Evolutionary conservation across 2,329 filamentous ascomycete species (phyloP), one percentile per base, ranked within the genome.

Genomic region (Claviceps pazoutovae): DNA sequence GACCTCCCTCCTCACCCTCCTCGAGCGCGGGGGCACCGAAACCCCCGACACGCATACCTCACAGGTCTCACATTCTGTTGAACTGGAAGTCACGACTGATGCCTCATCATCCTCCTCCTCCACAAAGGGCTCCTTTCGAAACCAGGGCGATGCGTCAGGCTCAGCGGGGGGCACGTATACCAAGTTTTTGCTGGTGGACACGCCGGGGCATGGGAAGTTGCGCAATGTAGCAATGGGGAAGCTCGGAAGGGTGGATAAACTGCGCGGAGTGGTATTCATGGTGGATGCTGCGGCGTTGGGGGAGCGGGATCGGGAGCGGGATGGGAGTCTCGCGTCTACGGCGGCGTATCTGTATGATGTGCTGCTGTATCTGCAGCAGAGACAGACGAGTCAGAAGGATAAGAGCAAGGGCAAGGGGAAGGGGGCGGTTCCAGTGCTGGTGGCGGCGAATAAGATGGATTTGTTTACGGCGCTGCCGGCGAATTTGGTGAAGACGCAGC

Each of bases 401-500:
- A 67, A 64, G 57, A 56, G 61, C 46, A 64, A 60, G 36, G 64
- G 61, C 49, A 56, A 59, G 51, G 67, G 63, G 56, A 56, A 60
- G 44, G 67, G 63, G 59, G 56, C 54, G 2, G 75, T 93, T 8
- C 82, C 86, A 0, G 76, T 98, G 7, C 75, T 98, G 38, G 73
- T 98, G 37, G 90, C 89, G 1, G 90, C 89, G 51, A 98, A 97
- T 69, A 98, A 98, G 75, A 78, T 89, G 64, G 93, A 98, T 66
- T 75, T 98, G 1, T 98, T 98, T 65, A 96, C 93, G 0, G 88
- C 91, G 7, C 71, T 96, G 49, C 93, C 93, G 0, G 79, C 86
- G 0, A 76, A 78, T 5, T 73, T 94, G 36, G 86, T 96, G 54
- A 84, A 80, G 66, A 75, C 75, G 50, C 80, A 78, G 56, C 73